A percentile compares a stretch with the other conserved stretches of the same genome.
Conservation (phyloP, 306 rosid species). For the Hylodesmum podocarpum region DNA sequence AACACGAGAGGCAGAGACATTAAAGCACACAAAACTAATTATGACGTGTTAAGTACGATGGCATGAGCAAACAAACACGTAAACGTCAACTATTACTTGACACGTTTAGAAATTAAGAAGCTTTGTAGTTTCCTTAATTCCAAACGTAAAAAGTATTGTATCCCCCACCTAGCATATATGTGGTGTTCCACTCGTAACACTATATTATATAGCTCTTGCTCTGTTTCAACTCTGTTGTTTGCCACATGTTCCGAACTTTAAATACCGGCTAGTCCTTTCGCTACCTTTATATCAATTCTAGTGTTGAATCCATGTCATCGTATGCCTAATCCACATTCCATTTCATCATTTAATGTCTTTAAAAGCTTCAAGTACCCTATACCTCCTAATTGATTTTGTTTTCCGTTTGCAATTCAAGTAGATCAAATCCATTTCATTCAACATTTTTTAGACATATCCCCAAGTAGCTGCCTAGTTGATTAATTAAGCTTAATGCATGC, state of each 20-base stretch:
- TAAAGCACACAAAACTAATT: not conserved
- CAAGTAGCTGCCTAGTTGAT: not conserved
- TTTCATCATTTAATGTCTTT: constrained; percentile 17
- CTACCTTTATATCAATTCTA: constrained; percentile 15
- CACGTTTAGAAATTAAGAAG: not conserved
- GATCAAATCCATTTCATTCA: constrained; percentile 29
- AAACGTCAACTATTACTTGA: not conserved
- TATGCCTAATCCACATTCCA: constrained; percentile 48
- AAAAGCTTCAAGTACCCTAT: constrained; percentile 27
- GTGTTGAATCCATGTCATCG: constrained; percentile 66
- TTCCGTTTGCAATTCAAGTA: constrained; percentile 2
- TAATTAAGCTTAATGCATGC: constrained; percentile 11
- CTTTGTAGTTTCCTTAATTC: not conserved
- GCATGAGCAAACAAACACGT: not conserved
- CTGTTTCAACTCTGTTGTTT: constrained; percentile 41
- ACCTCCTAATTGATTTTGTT: constrained; percentile 6
- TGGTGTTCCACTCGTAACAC: not conserved
- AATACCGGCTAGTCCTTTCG: constrained; percentile 24
- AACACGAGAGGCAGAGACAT: not conserved
- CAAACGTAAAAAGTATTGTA: not conserved
- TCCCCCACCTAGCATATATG: not conserved
- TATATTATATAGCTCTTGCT: constrained; percentile 22
- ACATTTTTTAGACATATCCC: constrained; percentile 28
- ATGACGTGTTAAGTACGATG: not conserved
- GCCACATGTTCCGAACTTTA: constrained; percentile 37